Conservation (phyloP, 208 protist genomes). For the Acanthamoeba polyphaga region DNA sequence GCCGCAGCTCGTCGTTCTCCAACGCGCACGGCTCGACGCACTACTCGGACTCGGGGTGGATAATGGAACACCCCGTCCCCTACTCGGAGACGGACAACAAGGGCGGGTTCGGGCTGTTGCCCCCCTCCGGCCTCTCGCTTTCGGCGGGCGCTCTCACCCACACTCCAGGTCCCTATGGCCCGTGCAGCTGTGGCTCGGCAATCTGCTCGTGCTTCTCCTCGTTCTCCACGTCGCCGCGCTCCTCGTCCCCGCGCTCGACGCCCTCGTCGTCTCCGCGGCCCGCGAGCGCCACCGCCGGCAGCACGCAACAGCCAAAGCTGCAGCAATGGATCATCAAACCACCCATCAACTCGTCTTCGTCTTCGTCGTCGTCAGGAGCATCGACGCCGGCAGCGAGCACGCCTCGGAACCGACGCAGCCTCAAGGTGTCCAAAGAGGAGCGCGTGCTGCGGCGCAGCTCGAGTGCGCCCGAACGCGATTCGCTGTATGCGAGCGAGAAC, state of each 20-base stretch:
- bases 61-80: conserved; percentile 2
- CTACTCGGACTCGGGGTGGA: conserved; percentile 20
- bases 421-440: neutral
- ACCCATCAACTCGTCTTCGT: neutral
- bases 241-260: neutral
- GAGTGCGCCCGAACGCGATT: neutral
- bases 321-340: conserved; percentile 16
- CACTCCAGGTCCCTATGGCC: neutral
- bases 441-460: conserved; percentile 8
- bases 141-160: neutral
- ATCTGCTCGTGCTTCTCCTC: conserved; percentile 16
- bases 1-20: neutral
- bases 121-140: neutral
- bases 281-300: neutral
- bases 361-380: neutral
- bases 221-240: conserved; percentile 22
- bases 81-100: neutral
- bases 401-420: neutral
- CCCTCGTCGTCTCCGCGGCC: neutral
- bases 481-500: neutral
- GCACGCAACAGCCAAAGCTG: neutral
- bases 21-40: neutral
- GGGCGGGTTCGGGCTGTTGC: neutral
- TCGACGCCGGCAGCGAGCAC: neutral
- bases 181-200: neutral